A percentile compares a stretch with the other conserved stretches of the same genome.
These are phyloP conservation scores for Cutaneotrichosporon sp. DNA, from an alignment of 1,284 basidiomycete species.

Conservation along the genomic window DNA sequence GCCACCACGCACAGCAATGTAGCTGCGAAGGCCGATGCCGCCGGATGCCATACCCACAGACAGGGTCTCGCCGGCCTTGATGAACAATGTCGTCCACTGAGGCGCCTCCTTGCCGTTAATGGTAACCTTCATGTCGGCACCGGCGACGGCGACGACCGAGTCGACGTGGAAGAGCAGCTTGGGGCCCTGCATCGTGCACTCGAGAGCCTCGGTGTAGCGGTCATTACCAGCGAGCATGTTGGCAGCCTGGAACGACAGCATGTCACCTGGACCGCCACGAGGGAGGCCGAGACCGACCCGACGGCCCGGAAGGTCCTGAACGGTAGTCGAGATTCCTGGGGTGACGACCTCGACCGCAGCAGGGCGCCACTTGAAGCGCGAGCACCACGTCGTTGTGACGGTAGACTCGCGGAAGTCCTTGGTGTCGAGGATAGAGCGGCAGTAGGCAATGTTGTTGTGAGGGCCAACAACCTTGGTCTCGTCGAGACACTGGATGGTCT, in stretches of 20 bases:
- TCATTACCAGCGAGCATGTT: constrained; percentile 65
- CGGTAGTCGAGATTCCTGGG: constrained; percentile 62
- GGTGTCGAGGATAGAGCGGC: constrained; percentile 56
- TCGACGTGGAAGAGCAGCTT: constrained; percentile 58
- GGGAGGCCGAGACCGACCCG: constrained; percentile 64
- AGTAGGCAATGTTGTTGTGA: constrained; percentile 62
- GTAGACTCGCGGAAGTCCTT: constrained; percentile 56
- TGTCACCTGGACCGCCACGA: constrained; percentile 67
- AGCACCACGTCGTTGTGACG: constrained; percentile 60
- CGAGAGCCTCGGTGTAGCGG: constrained; percentile 60
- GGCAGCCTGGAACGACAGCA: constrained; percentile 61
- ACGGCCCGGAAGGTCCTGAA: constrained; percentile 67
- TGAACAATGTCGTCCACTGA: constrained; percentile 59
- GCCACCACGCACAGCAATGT: constrained; percentile 63
- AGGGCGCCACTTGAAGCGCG: constrained; percentile 44
- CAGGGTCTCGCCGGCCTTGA: constrained; percentile 58
- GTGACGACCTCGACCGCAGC: constrained; percentile 61
- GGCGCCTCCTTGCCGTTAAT: constrained; percentile 55
- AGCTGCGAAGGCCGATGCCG: constrained; percentile 60
- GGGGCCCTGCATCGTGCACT: constrained; percentile 55
- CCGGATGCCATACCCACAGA: constrained; percentile 48
- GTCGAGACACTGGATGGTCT: constrained; percentile 45
- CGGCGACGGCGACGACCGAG: constrained; percentile 62
- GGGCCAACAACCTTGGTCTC: constrained; percentile 57
- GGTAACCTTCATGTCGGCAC: constrained; percentile 56